Conservation (phyloP, 805 yeast genomes). For the Wickerhamiella spandovensis region DNA sequence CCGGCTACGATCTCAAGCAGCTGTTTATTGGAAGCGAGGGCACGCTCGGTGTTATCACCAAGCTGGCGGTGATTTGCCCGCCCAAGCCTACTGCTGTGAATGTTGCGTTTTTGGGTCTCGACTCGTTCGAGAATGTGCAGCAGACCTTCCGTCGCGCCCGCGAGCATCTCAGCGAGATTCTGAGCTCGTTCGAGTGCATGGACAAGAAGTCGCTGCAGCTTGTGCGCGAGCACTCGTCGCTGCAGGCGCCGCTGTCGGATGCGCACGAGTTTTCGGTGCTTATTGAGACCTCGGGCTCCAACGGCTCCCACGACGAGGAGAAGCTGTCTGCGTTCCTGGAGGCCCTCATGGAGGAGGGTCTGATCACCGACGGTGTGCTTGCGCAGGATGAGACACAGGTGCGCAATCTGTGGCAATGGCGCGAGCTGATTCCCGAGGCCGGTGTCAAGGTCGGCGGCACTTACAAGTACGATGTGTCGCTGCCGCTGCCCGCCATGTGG, state of each 20-base stretch:
- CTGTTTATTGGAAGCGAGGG: constrained; percentile 90
- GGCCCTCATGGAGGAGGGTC: constrained; percentile 66
- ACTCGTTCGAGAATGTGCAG: constrained; percentile 67
- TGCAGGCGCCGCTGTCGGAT: constrained; percentile 65
- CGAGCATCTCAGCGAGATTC: constrained; percentile 61
- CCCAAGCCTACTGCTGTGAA: constrained; percentile 74
- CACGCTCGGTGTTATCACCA: constrained; percentile 79
- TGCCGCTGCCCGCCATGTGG: constrained; percentile 73
- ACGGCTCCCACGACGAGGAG: constrained; percentile 82
- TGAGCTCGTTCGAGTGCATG: constrained; percentile 91
- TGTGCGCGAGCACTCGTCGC: constrained; percentile 43
- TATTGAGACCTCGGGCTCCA: constrained; percentile 94
- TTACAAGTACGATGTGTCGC: constrained; percentile 90
- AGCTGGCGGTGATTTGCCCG: constrained; percentile 78
- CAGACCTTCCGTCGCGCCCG: constrained; percentile 71
- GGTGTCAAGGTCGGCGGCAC: constrained; percentile 81
- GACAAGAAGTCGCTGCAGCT: constrained; percentile 35
- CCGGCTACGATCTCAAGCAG: constrained; percentile 88
- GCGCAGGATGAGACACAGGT: constrained; percentile 92
- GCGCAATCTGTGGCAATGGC: constrained; percentile 81
- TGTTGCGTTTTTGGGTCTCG: constrained; percentile 76
- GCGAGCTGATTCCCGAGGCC: constrained; percentile 89
- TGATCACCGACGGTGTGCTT: constrained; percentile 84
- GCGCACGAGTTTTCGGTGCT: constrained; percentile 80
- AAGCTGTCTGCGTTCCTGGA: constrained; percentile 80